Evolutionary conservation across 1,284 basidiomycete species (phyloP).

Genomic region (Pseudozyma tsukubaensis): DNA sequence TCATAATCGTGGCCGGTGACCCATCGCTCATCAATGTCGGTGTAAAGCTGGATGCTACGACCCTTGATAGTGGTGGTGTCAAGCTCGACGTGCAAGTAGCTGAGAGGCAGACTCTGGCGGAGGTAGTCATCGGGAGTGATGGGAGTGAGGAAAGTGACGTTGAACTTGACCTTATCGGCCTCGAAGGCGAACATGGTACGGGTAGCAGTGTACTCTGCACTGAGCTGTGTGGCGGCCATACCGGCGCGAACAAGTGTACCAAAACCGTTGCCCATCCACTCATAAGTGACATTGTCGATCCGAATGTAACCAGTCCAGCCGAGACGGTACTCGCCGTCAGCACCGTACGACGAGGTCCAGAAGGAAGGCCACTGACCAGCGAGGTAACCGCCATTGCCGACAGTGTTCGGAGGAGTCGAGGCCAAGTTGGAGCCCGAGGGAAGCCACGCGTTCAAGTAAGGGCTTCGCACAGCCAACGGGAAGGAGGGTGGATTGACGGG

Average conservation of each 20-base stretch:
- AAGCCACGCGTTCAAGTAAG: constrained; percentile 62
- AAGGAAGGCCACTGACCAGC: constrained; percentile 58
- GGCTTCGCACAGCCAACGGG: constrained; percentile 59
- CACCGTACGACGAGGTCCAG: constrained; percentile 65
- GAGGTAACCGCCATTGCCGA: constrained; percentile 62
- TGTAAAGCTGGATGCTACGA: constrained; percentile 56
- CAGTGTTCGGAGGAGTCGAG: constrained; percentile 58
- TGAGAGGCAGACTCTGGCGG: constrained; percentile 64
- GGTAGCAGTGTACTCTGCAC: constrained; percentile 62
- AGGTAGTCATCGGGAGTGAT: constrained; percentile 63
- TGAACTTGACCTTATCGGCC: constrained; percentile 60
- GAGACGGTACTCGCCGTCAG: constrained; percentile 62
- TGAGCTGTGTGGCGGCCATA: constrained; percentile 57
- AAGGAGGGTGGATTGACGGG: constrained; percentile 63
- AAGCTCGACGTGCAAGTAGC: constrained; percentile 64
- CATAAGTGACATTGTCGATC: constrained; percentile 58
- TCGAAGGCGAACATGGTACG: constrained; percentile 64
- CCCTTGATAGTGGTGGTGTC: constrained; percentile 42
- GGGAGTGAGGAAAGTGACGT: constrained; percentile 65
- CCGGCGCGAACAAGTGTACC: constrained; percentile 58
- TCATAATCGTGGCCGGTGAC: constrained; percentile 65
- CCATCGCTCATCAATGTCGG: constrained; percentile 64
- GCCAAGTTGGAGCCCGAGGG: constrained; percentile 51
- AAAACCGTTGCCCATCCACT: constrained; percentile 65
- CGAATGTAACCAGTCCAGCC: constrained; percentile 62